phyloP scores from a whole-genome alignment of 768 basidiomycete genomes.

The Termitomyces sp. region DNA sequence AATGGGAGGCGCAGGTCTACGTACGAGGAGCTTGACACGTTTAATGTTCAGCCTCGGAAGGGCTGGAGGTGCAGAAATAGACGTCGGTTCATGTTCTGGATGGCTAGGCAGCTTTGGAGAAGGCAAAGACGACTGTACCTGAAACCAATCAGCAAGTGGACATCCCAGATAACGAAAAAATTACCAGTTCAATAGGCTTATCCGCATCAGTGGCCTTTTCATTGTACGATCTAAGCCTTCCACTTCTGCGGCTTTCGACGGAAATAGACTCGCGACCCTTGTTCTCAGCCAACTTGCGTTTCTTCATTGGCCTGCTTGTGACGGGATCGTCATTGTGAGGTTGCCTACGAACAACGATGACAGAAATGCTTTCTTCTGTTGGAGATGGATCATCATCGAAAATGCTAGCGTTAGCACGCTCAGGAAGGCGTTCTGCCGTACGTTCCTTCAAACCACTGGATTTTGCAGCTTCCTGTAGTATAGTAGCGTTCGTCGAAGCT shows the following conservation, averaged over 20 bases:
- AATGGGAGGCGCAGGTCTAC: conserved; percentile 54
- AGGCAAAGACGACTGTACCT: conserved; percentile 5
- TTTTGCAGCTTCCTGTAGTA: conserved; percentile 27
- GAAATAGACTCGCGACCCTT: conserved; percentile 13
- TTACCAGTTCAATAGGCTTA: not conserved
- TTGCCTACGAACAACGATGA: conserved; percentile 4
- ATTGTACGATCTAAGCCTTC: conserved; percentile 14
- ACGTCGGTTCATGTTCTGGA: not conserved
- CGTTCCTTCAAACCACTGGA: conserved; percentile 12
- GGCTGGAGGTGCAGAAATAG: conserved; percentile 16
- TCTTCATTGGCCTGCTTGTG: conserved; percentile 4
- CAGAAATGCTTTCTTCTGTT: conserved; percentile 5
- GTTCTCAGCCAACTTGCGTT: conserved; percentile 10
- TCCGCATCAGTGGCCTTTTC: not conserved
- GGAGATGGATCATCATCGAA: conserved; percentile 7
- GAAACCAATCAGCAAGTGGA: not conserved
- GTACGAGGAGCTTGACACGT: conserved; percentile 66
- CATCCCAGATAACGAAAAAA: no score
- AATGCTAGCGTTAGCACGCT: not conserved
- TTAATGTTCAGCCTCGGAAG: conserved; percentile 41
- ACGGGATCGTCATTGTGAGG: not conserved
- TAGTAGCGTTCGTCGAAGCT: conserved; percentile 20
- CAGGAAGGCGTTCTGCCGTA: not conserved
- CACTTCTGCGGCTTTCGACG: conserved; percentile 15
- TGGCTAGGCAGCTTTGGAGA: not conserved